Percentiles rank a stretch among this genome's conserved stretches.
Evolutionary conservation across 2,329 filamentous ascomycete species (phyloP).

Genomic region (Samsoniella hepiali): DNA sequence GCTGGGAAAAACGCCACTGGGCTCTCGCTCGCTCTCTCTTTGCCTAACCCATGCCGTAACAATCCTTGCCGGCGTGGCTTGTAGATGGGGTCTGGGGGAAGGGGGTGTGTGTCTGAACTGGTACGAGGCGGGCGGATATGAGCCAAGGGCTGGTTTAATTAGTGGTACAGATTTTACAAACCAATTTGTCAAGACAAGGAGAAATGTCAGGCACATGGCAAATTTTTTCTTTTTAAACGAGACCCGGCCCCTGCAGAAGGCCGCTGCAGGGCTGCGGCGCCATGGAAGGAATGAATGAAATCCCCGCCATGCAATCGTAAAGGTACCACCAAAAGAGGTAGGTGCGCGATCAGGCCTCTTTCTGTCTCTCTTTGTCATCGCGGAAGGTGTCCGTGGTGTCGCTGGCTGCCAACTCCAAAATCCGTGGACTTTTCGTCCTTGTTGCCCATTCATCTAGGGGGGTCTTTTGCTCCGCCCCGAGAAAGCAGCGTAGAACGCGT

Average conservation of each 20-base stretch:
- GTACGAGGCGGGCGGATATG: not conserved
- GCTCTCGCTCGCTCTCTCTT: not conserved
- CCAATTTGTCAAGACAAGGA: not conserved
- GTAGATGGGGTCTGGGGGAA: not conserved
- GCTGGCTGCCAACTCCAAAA: not conserved
- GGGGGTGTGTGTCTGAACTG: not conserved
- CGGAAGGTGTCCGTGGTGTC: not conserved
- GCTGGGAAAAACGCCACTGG: not conserved
- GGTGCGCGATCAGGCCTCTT: not conserved
- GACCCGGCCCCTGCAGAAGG: not conserved
- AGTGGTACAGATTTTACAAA: not conserved
- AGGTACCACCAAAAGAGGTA: conserved; percentile 7
- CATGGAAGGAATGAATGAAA: not conserved
- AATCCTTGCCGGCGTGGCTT: conserved; percentile 6
- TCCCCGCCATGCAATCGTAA: not conserved
- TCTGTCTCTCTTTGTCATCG: not conserved
- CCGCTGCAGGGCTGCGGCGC: not conserved
- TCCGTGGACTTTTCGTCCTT: not conserved
- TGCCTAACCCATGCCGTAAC: not conserved
- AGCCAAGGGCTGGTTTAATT: not conserved
- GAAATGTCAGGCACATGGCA: not conserved
- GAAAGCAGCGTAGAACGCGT: not conserved
- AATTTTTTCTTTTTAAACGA: not conserved
- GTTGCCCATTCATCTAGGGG: not conserved
- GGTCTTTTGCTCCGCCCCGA: not conserved